Evolutionary conservation across 2,329 filamentous ascomycete species (phyloP).

Genomic region (Thermoascus crustaceus): DNA sequence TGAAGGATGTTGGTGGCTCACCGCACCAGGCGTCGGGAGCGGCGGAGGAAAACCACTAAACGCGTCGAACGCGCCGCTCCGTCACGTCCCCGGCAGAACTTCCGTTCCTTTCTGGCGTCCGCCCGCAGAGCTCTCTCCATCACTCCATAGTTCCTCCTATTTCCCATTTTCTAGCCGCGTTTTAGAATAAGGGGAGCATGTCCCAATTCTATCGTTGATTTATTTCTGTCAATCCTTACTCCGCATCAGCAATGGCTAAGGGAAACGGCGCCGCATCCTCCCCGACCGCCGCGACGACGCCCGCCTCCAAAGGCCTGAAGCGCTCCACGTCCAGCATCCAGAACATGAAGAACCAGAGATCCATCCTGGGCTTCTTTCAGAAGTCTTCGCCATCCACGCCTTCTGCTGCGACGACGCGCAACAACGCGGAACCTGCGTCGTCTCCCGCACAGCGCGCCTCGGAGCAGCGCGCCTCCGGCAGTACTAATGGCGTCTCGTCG

Average conservation of each 20-base stretch:
- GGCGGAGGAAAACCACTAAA: constrained; percentile 22
- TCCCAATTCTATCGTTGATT: not conserved
- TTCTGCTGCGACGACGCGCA: constrained; percentile 18
- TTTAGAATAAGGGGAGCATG: not conserved
- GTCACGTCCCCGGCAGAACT: constrained; percentile 15
- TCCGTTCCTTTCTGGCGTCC: constrained; percentile 7
- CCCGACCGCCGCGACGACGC: constrained; percentile 26
- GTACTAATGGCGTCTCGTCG: constrained; percentile 38
- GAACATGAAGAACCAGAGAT: constrained; percentile 55
- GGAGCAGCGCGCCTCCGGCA: constrained; percentile 19
- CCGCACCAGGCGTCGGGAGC: too few relatives aligned
- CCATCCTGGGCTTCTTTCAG: constrained; percentile 73
- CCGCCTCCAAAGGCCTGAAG: constrained; percentile 30
- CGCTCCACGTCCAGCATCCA: constrained; percentile 33
- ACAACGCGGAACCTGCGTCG: constrained; percentile 27
- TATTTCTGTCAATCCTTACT: not conserved
- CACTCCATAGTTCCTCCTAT: constrained; percentile 2
- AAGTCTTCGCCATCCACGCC: constrained; percentile 45
- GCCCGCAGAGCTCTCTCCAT: constrained; percentile 18
- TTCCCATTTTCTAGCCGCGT: not conserved
- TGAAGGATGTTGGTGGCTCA: too few relatives aligned
- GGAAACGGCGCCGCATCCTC: constrained; percentile 27
- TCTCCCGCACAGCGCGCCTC: constrained; percentile 29
- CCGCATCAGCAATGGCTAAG: constrained; percentile 28
- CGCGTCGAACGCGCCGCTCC: constrained; percentile 31